Evolutionary conservation across 1,284 basidiomycete species (phyloP).

Genomic region (Moesziomyces sp.): DNA sequence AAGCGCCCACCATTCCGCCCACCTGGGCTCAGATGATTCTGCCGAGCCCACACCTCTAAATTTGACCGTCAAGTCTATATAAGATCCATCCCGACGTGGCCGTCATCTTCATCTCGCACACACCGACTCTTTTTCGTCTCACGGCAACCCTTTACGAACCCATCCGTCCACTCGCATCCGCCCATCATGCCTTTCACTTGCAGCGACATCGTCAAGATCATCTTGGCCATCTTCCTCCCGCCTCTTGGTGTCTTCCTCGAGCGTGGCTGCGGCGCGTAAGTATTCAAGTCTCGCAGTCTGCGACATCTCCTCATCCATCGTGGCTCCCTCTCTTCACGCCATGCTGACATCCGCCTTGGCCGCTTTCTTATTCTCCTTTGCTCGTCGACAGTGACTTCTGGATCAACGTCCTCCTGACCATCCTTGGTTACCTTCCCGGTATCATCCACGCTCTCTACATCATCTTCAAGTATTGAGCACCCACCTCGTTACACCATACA

Average conservation of each 20-base stretch:
- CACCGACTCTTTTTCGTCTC: not conserved
- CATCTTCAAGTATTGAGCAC: slow-evolving; percentile 58
- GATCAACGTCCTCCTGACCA: slow-evolving; percentile 58
- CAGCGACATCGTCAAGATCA: slow-evolving; percentile 55
- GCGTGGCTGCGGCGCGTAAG: slow-evolving; percentile 45
- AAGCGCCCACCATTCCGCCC: too few relatives aligned
- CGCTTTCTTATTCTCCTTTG: not conserved
- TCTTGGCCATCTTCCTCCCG: slow-evolving; percentile 49
- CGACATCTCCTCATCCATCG: too few relatives aligned
- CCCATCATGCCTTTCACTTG: slow-evolving; percentile 62
- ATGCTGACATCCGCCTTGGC: not conserved
- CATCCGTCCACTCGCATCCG: not conserved
- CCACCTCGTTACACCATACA: not conserved
- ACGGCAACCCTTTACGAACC: not conserved
- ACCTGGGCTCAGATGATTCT: too few relatives aligned
- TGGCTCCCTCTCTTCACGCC: not conserved
- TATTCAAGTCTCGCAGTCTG: not conserved
- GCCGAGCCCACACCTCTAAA: too few relatives aligned
- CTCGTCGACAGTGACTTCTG: slow-evolving; percentile 34
- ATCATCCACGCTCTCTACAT: slow-evolving; percentile 64
- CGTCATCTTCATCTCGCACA: too few relatives aligned
- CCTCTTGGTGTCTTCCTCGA: slow-evolving; percentile 52
- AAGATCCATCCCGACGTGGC: too few relatives aligned
- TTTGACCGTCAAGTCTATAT: too few relatives aligned
- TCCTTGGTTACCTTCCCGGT: slow-evolving; percentile 58